Conservation (phyloP, 345 rosid species). For the Bretschneidera sinensis region DNA sequence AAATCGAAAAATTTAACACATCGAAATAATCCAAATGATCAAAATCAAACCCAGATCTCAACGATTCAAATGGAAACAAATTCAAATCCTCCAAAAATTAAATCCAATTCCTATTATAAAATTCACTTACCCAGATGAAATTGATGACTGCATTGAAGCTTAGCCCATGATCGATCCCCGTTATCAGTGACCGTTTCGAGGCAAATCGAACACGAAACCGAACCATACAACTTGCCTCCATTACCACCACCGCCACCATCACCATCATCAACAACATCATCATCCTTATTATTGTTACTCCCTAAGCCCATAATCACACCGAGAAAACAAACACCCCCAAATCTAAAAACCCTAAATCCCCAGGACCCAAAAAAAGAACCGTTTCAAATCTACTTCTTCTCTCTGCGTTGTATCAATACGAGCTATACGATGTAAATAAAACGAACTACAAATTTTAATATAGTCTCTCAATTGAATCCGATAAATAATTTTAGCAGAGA, state of each 20-base stretch:
- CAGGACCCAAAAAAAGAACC: background rate
- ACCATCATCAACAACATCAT: constrained; percentile 42
- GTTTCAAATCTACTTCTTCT: constrained; percentile 4
- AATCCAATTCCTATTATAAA: background rate
- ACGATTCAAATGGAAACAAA: background rate
- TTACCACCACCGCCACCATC: constrained; percentile 39
- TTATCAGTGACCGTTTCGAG: constrained; percentile 67
- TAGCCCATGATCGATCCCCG: constrained; percentile 96
- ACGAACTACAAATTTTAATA: background rate
- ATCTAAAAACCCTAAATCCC: constrained; percentile 24
- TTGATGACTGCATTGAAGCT: constrained; percentile 93
- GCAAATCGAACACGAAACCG: constrained; percentile 93
- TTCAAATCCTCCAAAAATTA: background rate
- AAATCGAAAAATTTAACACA: background rate
- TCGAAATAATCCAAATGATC: constrained; percentile 4
- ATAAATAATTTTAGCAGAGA: background rate
- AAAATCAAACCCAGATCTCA: constrained; percentile 25
- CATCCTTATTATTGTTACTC: constrained; percentile 34
- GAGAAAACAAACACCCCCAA: constrained; percentile 19
- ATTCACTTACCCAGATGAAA: constrained; percentile 77
- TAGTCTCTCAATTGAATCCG: constrained; percentile 1
- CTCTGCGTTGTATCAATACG: background rate
- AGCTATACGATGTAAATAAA: background rate
- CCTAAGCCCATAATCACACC: constrained; percentile 70
- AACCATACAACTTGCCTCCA: constrained; percentile 43